Evolutionary conservation across 177 flowering plant genomes (phyloP), one percentile per base, ranked within the genome.

Genomic region (Vitis hybrid): DNA sequence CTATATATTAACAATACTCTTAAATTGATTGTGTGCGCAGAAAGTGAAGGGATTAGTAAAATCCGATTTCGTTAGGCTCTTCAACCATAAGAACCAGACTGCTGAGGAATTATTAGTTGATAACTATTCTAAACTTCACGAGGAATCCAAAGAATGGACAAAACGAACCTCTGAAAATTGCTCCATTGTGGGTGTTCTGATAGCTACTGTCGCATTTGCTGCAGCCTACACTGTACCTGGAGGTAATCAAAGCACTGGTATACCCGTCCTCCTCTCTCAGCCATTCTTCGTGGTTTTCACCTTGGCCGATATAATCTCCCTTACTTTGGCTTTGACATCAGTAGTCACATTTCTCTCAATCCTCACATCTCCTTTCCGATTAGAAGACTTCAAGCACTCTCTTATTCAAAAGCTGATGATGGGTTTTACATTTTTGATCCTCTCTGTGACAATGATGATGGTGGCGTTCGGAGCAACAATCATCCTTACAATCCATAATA

Each of bases 141-240:
- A 64, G 3, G 49, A 66, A 1, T 75, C 77, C 2, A 51, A 55
- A 58, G 32, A 71, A 52, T 79, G 84, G 84, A 54, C 71, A 1
- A 64, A 66, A 26, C 64, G 32, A 0, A 82, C 80, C 2, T 23
- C 80, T 15, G 69, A 79, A 48, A 62, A 74, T 8, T 74, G 77
- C 75, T 69, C 84, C 1, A 30, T 78, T 0, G 73, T 77, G 0
- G 80, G 80, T 0, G 77, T 75, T 10, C 79, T 82, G 1, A 76
- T 82, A 0, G 84, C 84, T 34, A 74, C 80, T 0, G 82, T 82
- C 3, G 81, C 79, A 23, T 81, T 78, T 30, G 77, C 82, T 3
- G 75, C 82, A 1, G 79, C 78, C n/a, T 72, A 67, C 69, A 72
- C 78, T 1, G 71, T 78, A 17, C 84, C 84, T 0, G 81, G 82